Percentiles rank a stretch among this genome's conserved stretches.
These are phyloP conservation scores for Teunomyces aglyptinius DNA, from an alignment of 805 yeast species.

Conservation along the genomic window DNA sequence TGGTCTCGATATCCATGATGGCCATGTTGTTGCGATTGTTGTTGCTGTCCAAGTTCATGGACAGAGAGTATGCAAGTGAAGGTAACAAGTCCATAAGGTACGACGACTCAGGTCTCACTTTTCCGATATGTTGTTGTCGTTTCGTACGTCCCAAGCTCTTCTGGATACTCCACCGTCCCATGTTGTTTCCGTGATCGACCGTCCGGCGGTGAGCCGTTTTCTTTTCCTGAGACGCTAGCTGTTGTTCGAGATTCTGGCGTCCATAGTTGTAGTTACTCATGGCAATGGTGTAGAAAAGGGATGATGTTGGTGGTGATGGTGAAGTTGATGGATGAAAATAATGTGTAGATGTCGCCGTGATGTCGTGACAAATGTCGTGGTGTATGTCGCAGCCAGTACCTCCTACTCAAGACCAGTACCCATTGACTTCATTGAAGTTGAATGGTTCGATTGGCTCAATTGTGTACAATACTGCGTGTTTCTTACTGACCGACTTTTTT, in stretches of 20 bases:
- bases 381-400: too few relatives aligned
- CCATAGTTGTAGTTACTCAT: constrained; percentile 6
- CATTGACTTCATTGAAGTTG: too few relatives aligned
- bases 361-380: too few relatives aligned
- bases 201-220: constrained; percentile 62
- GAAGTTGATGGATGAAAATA: neutral
- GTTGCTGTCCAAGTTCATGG: constrained; percentile 26
- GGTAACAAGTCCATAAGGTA: constrained; percentile 65
- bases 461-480: too few relatives aligned
- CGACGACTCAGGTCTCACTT: constrained; percentile 66
- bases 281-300: neutral
- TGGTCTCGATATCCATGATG: constrained; percentile 64
- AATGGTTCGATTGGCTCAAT: too few relatives aligned
- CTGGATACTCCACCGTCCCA: constrained; percentile 60
- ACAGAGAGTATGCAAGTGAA: constrained; percentile 52
- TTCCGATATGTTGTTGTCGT: constrained; percentile 41
- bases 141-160: constrained; percentile 41
- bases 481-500: too few relatives aligned
- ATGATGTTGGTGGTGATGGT: neutral
- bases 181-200: constrained; percentile 73
- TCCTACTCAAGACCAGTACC: too few relatives aligned
- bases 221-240: constrained; percentile 46
- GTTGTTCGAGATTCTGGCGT: constrained; percentile 38
- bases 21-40: constrained; percentile 36
- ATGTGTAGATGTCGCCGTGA: too few relatives aligned